These are phyloP conservation scores for Cryphonectria radicalis DNA, from an alignment of 2,329 filamentous ascomycete species.

Conservation along the genomic window DNA sequence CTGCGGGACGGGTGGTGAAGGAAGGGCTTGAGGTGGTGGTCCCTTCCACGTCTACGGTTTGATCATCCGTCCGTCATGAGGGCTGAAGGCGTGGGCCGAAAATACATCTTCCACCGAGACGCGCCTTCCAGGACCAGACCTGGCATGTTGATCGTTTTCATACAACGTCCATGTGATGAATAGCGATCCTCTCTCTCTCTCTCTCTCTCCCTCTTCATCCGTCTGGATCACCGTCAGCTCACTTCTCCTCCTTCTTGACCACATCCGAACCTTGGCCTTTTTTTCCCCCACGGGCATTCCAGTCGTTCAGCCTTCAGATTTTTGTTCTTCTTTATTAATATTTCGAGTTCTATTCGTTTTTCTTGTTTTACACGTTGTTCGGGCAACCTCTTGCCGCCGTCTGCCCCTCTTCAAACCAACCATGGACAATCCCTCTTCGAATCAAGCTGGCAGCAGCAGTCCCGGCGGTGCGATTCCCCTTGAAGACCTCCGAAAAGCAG, in stretches of 20 bases:
- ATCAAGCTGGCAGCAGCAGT: conserved; percentile 1
- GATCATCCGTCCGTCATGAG: background rate
- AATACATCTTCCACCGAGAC: background rate
- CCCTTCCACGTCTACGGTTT: background rate
- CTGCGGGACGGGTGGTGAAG: conserved; percentile 45
- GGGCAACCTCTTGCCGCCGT: background rate
- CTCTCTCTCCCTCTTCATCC: background rate
- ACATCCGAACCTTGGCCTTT: background rate
- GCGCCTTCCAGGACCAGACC: background rate
- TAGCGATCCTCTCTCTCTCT: background rate
- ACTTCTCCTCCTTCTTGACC: conserved; percentile 3
- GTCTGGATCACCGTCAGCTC: background rate
- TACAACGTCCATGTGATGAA: background rate
- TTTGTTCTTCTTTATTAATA: background rate
- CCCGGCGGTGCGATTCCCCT: conserved; percentile 5
- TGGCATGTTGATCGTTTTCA: conserved; percentile 2
- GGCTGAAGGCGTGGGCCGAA: background rate
- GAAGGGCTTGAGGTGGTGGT: conserved; percentile 9
- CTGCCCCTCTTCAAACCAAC: background rate
- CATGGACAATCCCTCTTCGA: conserved; percentile 2
- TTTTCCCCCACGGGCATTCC: background rate
- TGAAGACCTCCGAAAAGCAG: background rate
- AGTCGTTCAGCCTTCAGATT: conserved; percentile 1
- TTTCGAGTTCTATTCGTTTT: background rate
- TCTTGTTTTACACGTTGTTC: background rate